Conservation (phyloP, 148 eudicot species). For the Dysphania ambrosioides region DNA sequence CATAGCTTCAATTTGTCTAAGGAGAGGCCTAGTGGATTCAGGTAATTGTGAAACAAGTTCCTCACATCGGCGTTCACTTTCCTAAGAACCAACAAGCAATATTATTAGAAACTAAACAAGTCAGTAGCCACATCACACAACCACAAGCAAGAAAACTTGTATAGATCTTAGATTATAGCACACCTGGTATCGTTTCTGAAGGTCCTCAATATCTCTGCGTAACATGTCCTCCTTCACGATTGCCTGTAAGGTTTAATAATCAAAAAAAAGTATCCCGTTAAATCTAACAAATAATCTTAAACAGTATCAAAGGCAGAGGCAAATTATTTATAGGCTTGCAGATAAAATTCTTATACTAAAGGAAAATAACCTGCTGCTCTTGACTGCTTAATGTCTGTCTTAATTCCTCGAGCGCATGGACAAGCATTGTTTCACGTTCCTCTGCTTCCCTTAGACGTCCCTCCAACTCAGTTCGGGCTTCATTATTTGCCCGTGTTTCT, state of each 20-base stretch:
- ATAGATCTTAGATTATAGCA: conserved; percentile 16
- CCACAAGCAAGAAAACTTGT: not conserved
- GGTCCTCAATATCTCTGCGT: conserved; percentile 81
- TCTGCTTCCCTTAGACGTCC: conserved; percentile 74
- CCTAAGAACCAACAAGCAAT: conserved; percentile 41
- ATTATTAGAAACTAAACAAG: conserved; percentile 11
- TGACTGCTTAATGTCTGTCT: conserved; percentile 82
- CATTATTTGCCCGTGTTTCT: conserved; percentile 77
- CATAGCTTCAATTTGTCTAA: conserved; percentile 97
- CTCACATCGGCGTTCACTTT: conserved; percentile 95
- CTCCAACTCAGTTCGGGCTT: conserved; percentile 85
- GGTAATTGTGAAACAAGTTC: conserved; percentile 91
- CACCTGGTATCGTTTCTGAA: conserved; percentile 90
- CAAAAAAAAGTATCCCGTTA: not conserved
- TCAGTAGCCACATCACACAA: not conserved
- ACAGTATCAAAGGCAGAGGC: not conserved
- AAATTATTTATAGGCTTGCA: conserved; percentile 1
- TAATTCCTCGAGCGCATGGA: conserved; percentile 89
- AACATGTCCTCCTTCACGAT: conserved; percentile 81
- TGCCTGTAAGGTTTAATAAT: conserved; percentile 41
- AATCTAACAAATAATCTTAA: not conserved
- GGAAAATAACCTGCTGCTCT: conserved; percentile 78
- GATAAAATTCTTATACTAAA: not conserved
- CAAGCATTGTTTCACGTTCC: conserved; percentile 89
- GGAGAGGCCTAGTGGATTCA: conserved; percentile 95